Evolutionary conservation across 208 protist species (phyloP).

Genomic region (Wallacemonas collosoma): DNA sequence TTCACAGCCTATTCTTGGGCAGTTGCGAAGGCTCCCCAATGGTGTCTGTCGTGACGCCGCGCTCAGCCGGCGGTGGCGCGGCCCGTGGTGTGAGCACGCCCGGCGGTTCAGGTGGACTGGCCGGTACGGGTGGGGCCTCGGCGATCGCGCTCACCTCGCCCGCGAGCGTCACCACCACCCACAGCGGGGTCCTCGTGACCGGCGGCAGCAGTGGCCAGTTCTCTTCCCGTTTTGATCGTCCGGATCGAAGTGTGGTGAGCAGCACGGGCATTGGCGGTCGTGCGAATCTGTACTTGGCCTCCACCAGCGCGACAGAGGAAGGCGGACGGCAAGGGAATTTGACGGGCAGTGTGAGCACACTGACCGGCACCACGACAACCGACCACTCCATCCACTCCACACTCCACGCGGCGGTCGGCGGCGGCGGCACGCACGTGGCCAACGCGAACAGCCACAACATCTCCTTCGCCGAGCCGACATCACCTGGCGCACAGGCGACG

Average conservation of each 20-base stretch:
- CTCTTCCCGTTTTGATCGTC: background rate
- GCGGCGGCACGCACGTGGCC: background rate
- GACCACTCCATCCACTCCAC: background rate
- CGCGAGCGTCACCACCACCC: background rate
- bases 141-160: no score
- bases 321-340: background rate
- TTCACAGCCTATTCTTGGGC: background rate
- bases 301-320: background rate
- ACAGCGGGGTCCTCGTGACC: background rate
- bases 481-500: no score
- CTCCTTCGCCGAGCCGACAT: background rate
- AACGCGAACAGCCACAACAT: no score
- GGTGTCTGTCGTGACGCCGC: background rate
- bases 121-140: no score
- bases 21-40: background rate
- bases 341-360: conserved; percentile 1
- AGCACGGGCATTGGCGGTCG: background rate
- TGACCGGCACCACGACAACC: conserved; percentile 1
- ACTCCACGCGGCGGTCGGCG: background rate
- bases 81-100: no score
- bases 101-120: no score
- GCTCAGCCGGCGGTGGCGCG: no score
- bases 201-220: background rate
- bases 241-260: background rate
- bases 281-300: background rate